These are phyloP conservation scores for Colletotrichum musicola DNA, from an alignment of 2,329 filamentous ascomycete species.

Conservation along the genomic window DNA sequence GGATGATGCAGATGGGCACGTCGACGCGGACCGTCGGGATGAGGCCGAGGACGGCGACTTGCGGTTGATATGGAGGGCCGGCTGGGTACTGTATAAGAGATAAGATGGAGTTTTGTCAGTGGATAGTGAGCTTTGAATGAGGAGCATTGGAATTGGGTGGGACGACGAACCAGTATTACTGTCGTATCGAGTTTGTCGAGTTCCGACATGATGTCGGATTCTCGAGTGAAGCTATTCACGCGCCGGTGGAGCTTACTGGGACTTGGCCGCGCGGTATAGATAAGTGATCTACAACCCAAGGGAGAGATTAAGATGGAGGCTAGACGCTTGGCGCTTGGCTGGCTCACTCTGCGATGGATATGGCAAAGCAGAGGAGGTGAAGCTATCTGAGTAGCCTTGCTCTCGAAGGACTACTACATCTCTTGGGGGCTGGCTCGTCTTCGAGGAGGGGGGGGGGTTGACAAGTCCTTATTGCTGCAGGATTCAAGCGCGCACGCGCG, in stretches of 20 bases:
- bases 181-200: slow-evolving; percentile 6
- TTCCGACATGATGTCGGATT: slow-evolving; percentile 24
- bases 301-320: neutral
- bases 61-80: slow-evolving; percentile 55
- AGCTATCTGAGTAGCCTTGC: slow-evolving; percentile 3
- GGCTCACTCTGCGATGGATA: slow-evolving; percentile 1
- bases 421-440: neutral
- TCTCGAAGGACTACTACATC: slow-evolving; percentile 1
- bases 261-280: neutral
- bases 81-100: slow-evolving; percentile 34
- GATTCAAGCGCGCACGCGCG: neutral
- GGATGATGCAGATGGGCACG: slow-evolving; percentile 72
- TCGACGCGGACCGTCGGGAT: slow-evolving; percentile 70
- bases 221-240: neutral
- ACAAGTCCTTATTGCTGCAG: slow-evolving; percentile 31
- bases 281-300: neutral
- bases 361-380: slow-evolving; percentile 10
- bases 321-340: neutral
- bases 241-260: neutral
- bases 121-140: neutral
- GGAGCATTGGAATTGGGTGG: no score
- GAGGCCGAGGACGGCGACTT: slow-evolving; percentile 66
- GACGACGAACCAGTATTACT: neutral
- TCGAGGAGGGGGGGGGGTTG: neutral
- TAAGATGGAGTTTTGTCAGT: neutral